These are phyloP conservation scores for Begonia masoniana DNA, from an alignment of 306 rosid genomes.

Conservation along the genomic window DNA sequence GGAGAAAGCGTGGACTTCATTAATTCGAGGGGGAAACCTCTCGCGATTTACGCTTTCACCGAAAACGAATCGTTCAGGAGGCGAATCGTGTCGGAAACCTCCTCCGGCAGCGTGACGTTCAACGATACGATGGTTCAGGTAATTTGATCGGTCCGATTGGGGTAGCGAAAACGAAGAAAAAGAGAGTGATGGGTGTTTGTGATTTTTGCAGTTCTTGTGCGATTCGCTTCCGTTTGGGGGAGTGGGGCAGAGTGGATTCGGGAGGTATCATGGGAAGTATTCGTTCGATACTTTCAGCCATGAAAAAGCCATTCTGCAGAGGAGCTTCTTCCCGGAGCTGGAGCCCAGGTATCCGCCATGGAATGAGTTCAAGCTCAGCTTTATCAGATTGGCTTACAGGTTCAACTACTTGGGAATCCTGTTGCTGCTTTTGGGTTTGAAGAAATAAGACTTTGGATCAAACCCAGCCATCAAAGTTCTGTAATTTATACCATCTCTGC, in stretches of 20 bases:
- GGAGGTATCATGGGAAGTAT: constrained; percentile 91
- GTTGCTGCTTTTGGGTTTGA: constrained; percentile 45
- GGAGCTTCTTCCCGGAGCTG: constrained; percentile 48
- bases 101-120: constrained; percentile 78
- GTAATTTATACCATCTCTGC: too few relatives aligned
- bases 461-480: too few relatives aligned
- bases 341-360: constrained; percentile 89
- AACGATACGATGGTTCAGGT: constrained; percentile 77
- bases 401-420: constrained; percentile 41
- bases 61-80: constrained; percentile 46
- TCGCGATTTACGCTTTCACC: constrained; percentile 74
- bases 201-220: constrained; percentile 40
- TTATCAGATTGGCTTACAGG: constrained; percentile 53
- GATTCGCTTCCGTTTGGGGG: constrained; percentile 46
- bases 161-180: background rate
- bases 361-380: constrained; percentile 51
- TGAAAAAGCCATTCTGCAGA: constrained; percentile 61
- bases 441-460: constrained; percentile 1
- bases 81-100: constrained; percentile 51
- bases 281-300: constrained; percentile 84
- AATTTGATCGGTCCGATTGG: constrained; percentile 9
- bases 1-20: constrained; percentile 59
- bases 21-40: constrained; percentile 76
- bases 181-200: background rate
- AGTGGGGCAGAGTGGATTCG: constrained; percentile 63